Evolutionary conservation across 1,139 yeast genomes (phyloP).

Genomic region (Zygosaccharomyces sapae): DNA sequence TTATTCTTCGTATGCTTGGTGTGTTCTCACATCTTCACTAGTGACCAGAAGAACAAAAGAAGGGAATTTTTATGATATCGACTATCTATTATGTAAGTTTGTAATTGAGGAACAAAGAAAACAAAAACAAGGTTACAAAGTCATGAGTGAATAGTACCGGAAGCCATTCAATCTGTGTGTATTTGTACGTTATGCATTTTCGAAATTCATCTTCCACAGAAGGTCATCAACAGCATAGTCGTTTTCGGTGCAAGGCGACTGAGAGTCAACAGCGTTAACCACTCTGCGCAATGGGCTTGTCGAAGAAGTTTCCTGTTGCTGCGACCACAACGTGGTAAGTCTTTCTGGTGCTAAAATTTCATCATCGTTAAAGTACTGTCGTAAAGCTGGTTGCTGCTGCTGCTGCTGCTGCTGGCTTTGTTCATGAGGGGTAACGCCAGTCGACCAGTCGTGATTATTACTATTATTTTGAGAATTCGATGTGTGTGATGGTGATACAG

Average conservation of each 20-base stretch:
- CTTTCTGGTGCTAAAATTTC: constrained; percentile 4
- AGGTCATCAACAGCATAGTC: constrained; percentile 7
- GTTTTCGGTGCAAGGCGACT: constrained; percentile 5
- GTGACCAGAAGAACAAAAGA: constrained; percentile 38
- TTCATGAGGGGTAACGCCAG: background rate
- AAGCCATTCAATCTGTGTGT: constrained; percentile 1
- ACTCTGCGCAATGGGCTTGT: constrained; percentile 3
- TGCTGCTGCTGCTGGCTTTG: background rate
- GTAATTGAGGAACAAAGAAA: background rate
- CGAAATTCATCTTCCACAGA: constrained; percentile 12
- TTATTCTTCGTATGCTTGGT: constrained; percentile 87
- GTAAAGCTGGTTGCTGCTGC: constrained; percentile 1
- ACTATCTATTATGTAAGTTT: background rate
- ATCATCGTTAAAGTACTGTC: constrained; percentile 4
- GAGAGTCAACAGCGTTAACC: constrained; percentile 4
- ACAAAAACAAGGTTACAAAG: background rate
- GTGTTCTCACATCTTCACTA: constrained; percentile 70
- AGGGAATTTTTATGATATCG: constrained; percentile 25
- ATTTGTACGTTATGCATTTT: constrained; percentile 1
- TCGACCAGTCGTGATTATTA: background rate
- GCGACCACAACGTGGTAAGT: constrained; percentile 5
- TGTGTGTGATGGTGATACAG: constrained; percentile 1
- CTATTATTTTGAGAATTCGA: background rate
- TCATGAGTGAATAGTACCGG: constrained; percentile 9
- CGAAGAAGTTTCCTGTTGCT: constrained; percentile 3